Evolutionary conservation across 2,329 filamentous ascomycete genomes (phyloP).

Genomic region (Emmonsia crescens): DNA sequence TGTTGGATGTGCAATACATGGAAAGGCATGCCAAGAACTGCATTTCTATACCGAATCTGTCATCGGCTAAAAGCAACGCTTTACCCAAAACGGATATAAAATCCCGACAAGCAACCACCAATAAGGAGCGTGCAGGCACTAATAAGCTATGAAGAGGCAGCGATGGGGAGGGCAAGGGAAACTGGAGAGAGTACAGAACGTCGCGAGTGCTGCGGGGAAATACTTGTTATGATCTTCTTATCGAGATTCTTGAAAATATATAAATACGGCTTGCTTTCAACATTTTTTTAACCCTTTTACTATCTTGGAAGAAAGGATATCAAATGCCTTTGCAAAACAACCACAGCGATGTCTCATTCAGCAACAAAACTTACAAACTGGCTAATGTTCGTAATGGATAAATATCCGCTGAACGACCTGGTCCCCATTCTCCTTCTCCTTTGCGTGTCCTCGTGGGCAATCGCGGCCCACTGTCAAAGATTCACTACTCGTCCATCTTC

Average conservation of each 20-base stretch:
- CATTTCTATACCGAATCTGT: conserved; percentile 11
- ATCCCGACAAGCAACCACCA: conserved; percentile 16
- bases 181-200: not conserved
- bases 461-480: not conserved
- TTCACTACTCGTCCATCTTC: not conserved
- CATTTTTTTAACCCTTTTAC: no score
- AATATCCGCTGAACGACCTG: not conserved
- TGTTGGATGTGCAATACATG: not conserved
- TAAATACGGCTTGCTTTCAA: not conserved
- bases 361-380: not conserved
- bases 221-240: no score
- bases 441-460: not conserved
- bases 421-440: not conserved
- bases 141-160: not conserved
- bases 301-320: not conserved
- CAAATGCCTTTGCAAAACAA: not conserved
- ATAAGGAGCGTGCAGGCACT: not conserved
- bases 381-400: not conserved
- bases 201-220: not conserved
- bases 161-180: not conserved
- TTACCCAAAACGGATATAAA: conserved; percentile 29
- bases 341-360: not conserved
- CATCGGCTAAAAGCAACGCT: conserved; percentile 9
- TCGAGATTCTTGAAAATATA: not conserved
- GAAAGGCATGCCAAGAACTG: not conserved